Evolutionary conservation across 495 filamentous ascomycete genomes (phyloP).

Genomic region (Thermothielavioides terrestris): DNA sequence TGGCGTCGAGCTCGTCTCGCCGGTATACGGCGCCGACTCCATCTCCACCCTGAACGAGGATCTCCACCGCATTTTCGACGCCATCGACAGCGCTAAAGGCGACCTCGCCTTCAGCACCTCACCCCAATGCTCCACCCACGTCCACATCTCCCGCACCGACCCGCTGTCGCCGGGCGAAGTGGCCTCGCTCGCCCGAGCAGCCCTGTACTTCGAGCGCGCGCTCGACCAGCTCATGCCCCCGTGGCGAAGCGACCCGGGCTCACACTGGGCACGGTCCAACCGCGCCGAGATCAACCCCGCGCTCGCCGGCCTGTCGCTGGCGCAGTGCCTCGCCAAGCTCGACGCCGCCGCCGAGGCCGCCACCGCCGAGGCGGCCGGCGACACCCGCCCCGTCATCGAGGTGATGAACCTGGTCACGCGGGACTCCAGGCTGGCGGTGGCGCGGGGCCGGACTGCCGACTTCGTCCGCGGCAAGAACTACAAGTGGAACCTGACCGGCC

Average conservation of each 20-base stretch:
- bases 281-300: slow-evolving; percentile 2
- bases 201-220: slow-evolving; percentile 23
- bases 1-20: slow-evolving; percentile 26
- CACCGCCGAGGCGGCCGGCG: neutral
- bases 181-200: slow-evolving; percentile 17
- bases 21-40: slow-evolving; percentile 16
- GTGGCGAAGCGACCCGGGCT: neutral
- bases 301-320: neutral
- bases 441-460: slow-evolving; percentile 13
- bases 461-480: slow-evolving; percentile 25
- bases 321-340: slow-evolving; percentile 5
- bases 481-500: slow-evolving; percentile 26
- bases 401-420: slow-evolving; percentile 19
- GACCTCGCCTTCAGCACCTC: slow-evolving; percentile 9
- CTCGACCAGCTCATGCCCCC: slow-evolving; percentile 20
- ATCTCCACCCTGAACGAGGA: slow-evolving; percentile 6
- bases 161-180: slow-evolving; percentile 12
- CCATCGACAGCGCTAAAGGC: slow-evolving; percentile 5
- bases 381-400: slow-evolving; percentile 7
- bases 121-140: slow-evolving; percentile 20
- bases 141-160: slow-evolving; percentile 19
- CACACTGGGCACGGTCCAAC: slow-evolving; percentile 24
- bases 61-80: slow-evolving; percentile 20
- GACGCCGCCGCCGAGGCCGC: slow-evolving; percentile 3
- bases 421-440: slow-evolving; percentile 10